These are phyloP conservation scores for Blastobotrys elegans DNA, from an alignment of 1,139 yeast genomes.

Conservation along the genomic window DNA sequence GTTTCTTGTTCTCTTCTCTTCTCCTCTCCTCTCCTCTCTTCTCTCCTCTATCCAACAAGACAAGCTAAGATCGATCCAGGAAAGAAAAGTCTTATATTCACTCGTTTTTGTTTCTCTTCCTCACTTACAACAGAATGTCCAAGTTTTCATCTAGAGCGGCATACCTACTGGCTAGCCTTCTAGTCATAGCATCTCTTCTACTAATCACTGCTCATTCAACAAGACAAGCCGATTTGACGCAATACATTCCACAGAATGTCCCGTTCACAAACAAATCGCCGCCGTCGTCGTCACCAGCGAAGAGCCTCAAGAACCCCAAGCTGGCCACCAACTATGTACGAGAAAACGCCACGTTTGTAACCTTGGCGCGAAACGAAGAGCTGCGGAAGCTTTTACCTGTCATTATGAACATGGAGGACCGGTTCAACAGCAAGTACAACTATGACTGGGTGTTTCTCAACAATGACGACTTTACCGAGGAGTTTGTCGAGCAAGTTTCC, in stretches of 20 bases:
- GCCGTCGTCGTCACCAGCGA: too few species aligned
- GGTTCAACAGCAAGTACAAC: slow-evolving; percentile 62
- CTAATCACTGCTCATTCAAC: slow-evolving; percentile 1
- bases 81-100: too few species aligned
- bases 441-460: slow-evolving; percentile 82
- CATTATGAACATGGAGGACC: slow-evolving; percentile 53
- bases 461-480: slow-evolving; percentile 58
- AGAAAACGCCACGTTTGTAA: slow-evolving; percentile 70
- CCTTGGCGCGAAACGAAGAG: slow-evolving; percentile 67
- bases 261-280: too few species aligned
- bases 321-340: slow-evolving; percentile 14
- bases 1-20: neutral
- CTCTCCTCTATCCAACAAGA: too few species aligned
- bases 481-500: slow-evolving; percentile 45
- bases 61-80: too few species aligned
- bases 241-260: neutral
- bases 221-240: neutral
- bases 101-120: neutral
- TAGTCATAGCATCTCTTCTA: neutral
- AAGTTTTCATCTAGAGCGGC: neutral
- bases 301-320: neutral
- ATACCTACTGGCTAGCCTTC: neutral
- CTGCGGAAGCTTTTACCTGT: slow-evolving; percentile 46
- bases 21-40: neutral
- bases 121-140: neutral